Evolutionary conservation across 2,329 filamentous ascomycete species (phyloP).

Genomic region (Ramularia endophylla): DNA sequence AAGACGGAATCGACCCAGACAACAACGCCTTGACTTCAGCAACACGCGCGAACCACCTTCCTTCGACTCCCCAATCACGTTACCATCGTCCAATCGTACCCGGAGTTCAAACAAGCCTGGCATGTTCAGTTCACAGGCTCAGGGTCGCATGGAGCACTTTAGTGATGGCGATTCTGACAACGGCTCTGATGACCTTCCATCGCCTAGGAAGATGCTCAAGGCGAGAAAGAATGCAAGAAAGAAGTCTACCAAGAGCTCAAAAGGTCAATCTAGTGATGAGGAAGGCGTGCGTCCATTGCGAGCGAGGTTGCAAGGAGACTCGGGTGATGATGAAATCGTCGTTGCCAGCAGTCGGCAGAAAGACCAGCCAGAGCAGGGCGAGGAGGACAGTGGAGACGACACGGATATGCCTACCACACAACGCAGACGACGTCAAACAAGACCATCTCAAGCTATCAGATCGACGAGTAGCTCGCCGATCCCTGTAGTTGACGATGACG

Average conservation of each 20-base stretch:
- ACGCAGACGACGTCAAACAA: conserved; percentile 19
- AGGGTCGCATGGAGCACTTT: conserved; percentile 12
- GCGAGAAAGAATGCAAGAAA: no score
- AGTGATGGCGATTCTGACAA: conserved; percentile 20
- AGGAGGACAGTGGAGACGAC: conserved; percentile 16
- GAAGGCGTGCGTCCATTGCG: not conserved
- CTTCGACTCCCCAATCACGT: conserved; percentile 19
- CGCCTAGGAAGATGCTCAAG: no score
- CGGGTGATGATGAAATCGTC: conserved; percentile 6
- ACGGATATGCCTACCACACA: conserved; percentile 28
- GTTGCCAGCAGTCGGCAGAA: not conserved
- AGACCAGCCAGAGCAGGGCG: not conserved
- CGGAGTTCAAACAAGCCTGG: conserved; percentile 16
- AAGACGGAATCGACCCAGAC: conserved; percentile 22
- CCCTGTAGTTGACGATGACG: conserved; percentile 8
- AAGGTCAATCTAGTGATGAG: no score
- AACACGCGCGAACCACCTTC: conserved; percentile 16
- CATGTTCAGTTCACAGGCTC: conserved; percentile 25
- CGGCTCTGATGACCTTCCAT: conserved; percentile 1
- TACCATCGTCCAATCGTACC: conserved; percentile 18
- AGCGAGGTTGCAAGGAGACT: conserved; percentile 4
- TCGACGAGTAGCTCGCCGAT: not conserved
- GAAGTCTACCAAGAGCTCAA: no score
- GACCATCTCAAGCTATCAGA: not conserved
- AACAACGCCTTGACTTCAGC: conserved; percentile 28